Evolutionary conservation across 805 yeast species (phyloP).

Genomic region (Saturnispora silvae): DNA sequence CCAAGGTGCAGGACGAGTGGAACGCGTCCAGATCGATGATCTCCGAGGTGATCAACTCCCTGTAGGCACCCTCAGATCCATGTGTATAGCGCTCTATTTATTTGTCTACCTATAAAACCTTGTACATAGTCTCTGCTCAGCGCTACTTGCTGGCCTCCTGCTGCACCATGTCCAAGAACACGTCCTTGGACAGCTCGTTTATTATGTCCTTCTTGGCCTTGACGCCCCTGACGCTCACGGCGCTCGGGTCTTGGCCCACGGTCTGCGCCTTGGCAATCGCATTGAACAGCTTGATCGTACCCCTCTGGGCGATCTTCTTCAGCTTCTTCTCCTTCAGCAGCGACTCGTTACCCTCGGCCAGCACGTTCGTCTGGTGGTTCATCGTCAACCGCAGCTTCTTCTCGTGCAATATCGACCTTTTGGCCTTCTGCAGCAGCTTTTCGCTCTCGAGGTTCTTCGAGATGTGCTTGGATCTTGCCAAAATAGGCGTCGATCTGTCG

Average conservation of each 20-base stretch:
- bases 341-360: conserved; percentile 51
- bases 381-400: conserved; percentile 57
- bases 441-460: conserved; percentile 67
- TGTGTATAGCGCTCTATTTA: background rate
- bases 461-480: conserved; percentile 69
- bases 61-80: background rate
- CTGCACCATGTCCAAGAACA: conserved; percentile 77
- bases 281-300: conserved; percentile 25
- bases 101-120: too few relatives aligned
- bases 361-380: conserved; percentile 54
- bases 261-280: conserved; percentile 53
- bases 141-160: conserved; percentile 46
- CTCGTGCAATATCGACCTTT: conserved; percentile 56
- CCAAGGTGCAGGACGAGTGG: conserved; percentile 26
- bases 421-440: conserved; percentile 77
- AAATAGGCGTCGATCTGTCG: conserved; percentile 79
- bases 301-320: conserved; percentile 50
- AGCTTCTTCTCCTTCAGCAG: conserved; percentile 45
- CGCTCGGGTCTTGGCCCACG: conserved; percentile 53
- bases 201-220: conserved; percentile 43
- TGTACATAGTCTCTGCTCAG: background rate
- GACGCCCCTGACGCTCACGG: conserved; percentile 21
- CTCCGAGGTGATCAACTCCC: conserved; percentile 20
- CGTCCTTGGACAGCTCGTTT: conserved; percentile 79
- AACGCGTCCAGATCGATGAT: conserved; percentile 26